Evolutionary conservation across 306 rosid species (phyloP), one percentile per base, ranked within the genome.

Genomic region (Pueraria montana): DNA sequence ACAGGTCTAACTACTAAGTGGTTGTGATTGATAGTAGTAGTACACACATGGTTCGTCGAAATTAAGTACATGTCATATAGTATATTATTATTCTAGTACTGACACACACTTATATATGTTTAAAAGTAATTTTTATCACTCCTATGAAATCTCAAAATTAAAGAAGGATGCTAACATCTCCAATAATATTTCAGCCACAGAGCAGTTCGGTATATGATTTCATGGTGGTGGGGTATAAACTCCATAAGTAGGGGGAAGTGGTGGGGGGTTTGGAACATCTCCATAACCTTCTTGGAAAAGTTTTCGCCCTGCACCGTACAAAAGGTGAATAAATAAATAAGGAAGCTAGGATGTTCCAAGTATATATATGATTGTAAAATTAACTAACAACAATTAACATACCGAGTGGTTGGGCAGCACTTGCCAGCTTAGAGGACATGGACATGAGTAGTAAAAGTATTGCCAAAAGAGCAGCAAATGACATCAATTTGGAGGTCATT

Each of bases 361-460:
- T 34, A 34, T 34, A 34, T 34, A 34, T 34, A 34, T 34, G 7
- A 58, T 42, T 4, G 10, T 8, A 9, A 42, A 42, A 52, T 1
- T 50, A 52, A 11, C 26, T n/a, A 64, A 11, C 10, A 42, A 76
- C 26, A 27, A 27, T 27, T 27, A 27, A 27, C 32, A 27, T 68
- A 53, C 83, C 77, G 8, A 55, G 76, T 23, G 43, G 32, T 55
- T 55, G 83, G 32, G 59, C 45, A 13, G 77, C 77, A 68, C 16
- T 36, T 13, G 11, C 72, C 13, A 58, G 17, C 24, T 1, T 1
- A 20, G 63, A 70, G 13, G 26, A 43, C 36, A 80, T 34, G 5
- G n/a, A n/a, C n/a, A 27, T 71, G 27, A 81, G 23, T 6, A 42
- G 63, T 4, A 69, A 11, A 55, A 80, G 43, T 56, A 42, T 42